These are phyloP conservation scores for Suillus subluteus DNA, from an alignment of 768 basidiomycete genomes.

Conservation along the genomic window DNA sequence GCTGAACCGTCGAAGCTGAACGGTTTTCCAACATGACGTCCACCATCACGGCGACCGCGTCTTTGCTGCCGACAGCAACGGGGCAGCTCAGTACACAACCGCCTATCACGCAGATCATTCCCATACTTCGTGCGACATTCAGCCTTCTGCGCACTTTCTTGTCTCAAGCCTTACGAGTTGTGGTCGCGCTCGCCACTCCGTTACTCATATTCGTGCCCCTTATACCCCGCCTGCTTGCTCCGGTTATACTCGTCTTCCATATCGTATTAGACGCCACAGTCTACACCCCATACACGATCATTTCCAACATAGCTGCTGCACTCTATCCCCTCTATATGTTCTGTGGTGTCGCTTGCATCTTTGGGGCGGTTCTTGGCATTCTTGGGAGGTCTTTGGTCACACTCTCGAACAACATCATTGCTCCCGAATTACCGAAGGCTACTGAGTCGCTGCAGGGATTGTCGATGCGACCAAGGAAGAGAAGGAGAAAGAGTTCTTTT, in stretches of 20 bases:
- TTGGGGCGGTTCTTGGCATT: slow-evolving; percentile 49
- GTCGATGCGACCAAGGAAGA: slow-evolving; percentile 3
- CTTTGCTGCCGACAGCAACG: slow-evolving; percentile 6
- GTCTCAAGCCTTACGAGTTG: slow-evolving; percentile 10
- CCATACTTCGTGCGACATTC: slow-evolving; percentile 18
- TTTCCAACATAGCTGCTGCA: slow-evolving; percentile 42
- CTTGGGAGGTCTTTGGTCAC: slow-evolving; percentile 28
- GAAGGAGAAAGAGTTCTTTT: slow-evolving; percentile 2
- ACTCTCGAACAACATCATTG: background rate
- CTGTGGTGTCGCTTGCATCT: slow-evolving; percentile 57
- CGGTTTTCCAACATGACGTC: background rate
- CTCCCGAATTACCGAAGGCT: background rate
- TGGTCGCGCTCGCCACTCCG: slow-evolving; percentile 22
- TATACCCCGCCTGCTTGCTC: slow-evolving; percentile 48
- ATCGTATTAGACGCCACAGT: slow-evolving; percentile 47
- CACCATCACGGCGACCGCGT: background rate
- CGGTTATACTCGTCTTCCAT: slow-evolving; percentile 46
- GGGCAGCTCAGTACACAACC: slow-evolving; percentile 16
- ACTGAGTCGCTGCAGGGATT: background rate
- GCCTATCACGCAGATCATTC: slow-evolving; percentile 29
- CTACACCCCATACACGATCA: slow-evolving; percentile 46
- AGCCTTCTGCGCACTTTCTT: slow-evolving; percentile 20
- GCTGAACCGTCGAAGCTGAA: background rate
- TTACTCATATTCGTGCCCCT: slow-evolving; percentile 29
- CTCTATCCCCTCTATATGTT: slow-evolving; percentile 62